Conservation (phyloP, 2,329 filamentous ascomycete species). For the Alternaria infectoria region DNA sequence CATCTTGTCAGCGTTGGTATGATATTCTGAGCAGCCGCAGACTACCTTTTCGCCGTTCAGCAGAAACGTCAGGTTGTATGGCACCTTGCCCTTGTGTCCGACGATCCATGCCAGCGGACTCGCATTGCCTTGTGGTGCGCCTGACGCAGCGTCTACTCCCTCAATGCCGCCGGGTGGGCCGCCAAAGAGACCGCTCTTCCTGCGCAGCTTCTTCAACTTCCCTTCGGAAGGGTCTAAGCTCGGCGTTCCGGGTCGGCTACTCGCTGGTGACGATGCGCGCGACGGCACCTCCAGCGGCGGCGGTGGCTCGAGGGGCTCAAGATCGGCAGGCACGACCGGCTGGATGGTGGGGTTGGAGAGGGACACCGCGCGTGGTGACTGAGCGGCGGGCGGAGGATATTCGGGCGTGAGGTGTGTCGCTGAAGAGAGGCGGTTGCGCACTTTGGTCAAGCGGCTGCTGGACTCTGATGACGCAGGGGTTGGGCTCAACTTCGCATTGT, state of each 20-base stretch:
- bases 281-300: slow-evolving; percentile 34
- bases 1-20: slow-evolving; percentile 14
- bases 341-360: slow-evolving; percentile 35
- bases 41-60: slow-evolving; percentile 59
- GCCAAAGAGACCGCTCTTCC: slow-evolving; percentile 45
- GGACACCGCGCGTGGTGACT: slow-evolving; percentile 16
- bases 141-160: slow-evolving; percentile 30
- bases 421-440: slow-evolving; percentile 42
- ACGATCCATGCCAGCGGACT: slow-evolving; percentile 63
- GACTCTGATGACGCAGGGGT: slow-evolving; percentile 34
- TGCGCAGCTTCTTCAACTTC: slow-evolving; percentile 41
- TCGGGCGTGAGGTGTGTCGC: slow-evolving; percentile 39
- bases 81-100: slow-evolving; percentile 61
- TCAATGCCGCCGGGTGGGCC: slow-evolving; percentile 12
- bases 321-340: slow-evolving; percentile 29
- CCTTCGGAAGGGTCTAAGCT: slow-evolving; percentile 24
- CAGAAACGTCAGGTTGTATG: slow-evolving; percentile 62
- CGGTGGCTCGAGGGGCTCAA: slow-evolving; percentile 38
- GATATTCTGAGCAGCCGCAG: not conserved
- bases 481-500: slow-evolving; percentile 21
- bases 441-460: slow-evolving; percentile 36
- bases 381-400: slow-evolving; percentile 35
- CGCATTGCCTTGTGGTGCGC: slow-evolving; percentile 9
- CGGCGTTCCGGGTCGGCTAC: slow-evolving; percentile 33
- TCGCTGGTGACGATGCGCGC: slow-evolving; percentile 36